Evolutionary conservation across 2,329 filamentous ascomycete genomes (phyloP), one percentile per base, ranked within the genome.

Genomic region (Cercospora nicotianae): DNA sequence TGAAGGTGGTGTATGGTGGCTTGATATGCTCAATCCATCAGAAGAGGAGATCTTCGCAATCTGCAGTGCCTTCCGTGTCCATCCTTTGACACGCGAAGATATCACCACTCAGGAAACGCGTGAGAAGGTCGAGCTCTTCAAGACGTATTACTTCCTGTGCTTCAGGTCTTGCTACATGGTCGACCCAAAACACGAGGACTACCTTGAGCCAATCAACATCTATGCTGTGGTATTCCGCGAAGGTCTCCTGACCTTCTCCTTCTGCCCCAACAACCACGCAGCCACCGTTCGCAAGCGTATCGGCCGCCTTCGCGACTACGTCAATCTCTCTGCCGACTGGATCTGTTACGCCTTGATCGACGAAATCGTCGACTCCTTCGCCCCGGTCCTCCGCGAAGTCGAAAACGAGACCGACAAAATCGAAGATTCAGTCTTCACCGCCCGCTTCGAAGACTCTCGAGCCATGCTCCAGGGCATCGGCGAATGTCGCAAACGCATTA

Each of bases 331-430:
- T 77, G 94, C 93, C 73, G 95, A 99, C 81, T 99, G 96, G 94
- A 96, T 98, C 74, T 99, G 95, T 83, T 99, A 99, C 78, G 95
- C 95, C 53, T 86, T 99, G 77, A 98, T 99, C 78, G 95, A 99
- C 80, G 93, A 99, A 77, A 99, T 99, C 77, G 95, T 98, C 68
- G 95, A 99, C 82, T 92, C 89, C 23, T 99, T 98, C 76, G 94
- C 91, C 0, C 94, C 94, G 13, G 89, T 93, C 31, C 96, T 99
- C 71, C 89, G 89, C 66, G 90, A 92, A 64, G 90, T 97, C 62
- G 95, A 99, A 81, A 81, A 88, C 18, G 92, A 97, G 75, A 94
- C 94, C 0, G 95, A 99, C 78, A 87, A 88, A 10, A 97, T 99
- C 68, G 95, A 99, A 79, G 95, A 99, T 73, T 91, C 94, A 66